Percentiles rank a stretch among this genome's conserved stretches.
Evolutionary conservation across 129 eudicot species (phyloP).

Genomic region (Flaveria bidentis): DNA sequence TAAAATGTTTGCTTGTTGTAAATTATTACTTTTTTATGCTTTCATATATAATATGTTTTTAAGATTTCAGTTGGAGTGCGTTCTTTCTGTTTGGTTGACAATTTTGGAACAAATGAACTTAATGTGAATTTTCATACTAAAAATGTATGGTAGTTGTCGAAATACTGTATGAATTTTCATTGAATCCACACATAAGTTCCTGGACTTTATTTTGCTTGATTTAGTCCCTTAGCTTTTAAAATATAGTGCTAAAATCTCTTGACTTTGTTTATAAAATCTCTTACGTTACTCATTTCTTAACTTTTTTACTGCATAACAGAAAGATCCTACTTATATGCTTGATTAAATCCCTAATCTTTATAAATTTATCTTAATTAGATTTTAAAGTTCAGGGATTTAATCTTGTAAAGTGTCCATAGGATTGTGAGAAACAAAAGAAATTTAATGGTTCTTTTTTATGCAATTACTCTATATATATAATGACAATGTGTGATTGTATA

Average conservation of each 20-base stretch:
- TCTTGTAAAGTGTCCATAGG: not conserved
- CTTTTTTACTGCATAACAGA: not conserved
- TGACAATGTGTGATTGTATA: not conserved
- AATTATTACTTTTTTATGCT: slow-evolving; percentile 11
- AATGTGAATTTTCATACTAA: not conserved
- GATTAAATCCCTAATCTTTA: not conserved
- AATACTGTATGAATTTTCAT: not conserved
- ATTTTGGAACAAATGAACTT: not conserved
- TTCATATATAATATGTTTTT: slow-evolving; percentile 9
- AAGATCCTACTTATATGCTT: not conserved
- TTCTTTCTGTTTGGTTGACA: slow-evolving; percentile 10
- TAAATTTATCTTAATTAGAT: not conserved
- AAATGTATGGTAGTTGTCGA: not conserved
- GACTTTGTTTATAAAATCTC: not conserved
- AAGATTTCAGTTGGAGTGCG: not conserved
- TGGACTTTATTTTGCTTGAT: slow-evolving; percentile 1
- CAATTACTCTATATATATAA: not conserved
- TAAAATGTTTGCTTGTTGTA: slow-evolving; percentile 13
- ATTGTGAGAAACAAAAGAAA: not conserved
- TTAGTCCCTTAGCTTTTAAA: not conserved
- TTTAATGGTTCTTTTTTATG: not conserved
- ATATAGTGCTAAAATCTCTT: not conserved
- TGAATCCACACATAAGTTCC: not conserved
- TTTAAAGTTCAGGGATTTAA: not conserved
- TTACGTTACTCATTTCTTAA: not conserved